Evolutionary conservation across 345 rosid species (phyloP), one percentile per base, ranked within the genome.

Genomic region (Eucalyptus sideroxylon): DNA sequence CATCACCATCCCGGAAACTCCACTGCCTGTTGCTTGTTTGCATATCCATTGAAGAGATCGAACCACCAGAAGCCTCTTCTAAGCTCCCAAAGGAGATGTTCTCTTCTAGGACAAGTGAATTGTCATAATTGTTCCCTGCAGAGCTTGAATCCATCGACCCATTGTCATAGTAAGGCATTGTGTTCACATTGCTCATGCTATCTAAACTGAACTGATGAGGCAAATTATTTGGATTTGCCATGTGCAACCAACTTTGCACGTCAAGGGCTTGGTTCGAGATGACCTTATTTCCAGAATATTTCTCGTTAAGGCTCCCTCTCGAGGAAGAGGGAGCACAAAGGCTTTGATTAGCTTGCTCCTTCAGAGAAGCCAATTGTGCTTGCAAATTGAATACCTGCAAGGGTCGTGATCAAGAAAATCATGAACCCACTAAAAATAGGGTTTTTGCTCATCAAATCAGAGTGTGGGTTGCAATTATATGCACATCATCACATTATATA

Each of bases 311-410:
- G 82, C 42, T 83, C 40, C 26, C 65, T 50, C 81, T 88, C n/a
- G 86, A 16, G 77, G 55, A 83, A 17, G 83, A 59, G 50, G 85
- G 50, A 49, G 44, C 34, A 69, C 82, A 72, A 72, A 77, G 85
- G 85, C 89, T 93, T 91, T 96, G 97, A 86, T 94, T 92, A 65
- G 97, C 96, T 91, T 95, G 97, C 89, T 98, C 97, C 93, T 95
- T 96, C 65, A 97, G 95, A 91, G 93, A 95, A 92, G 97, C 96
- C 86, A 97, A 96, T 50, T 97, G 97, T 88, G 97, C 93, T 88
- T 96, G 99, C 88, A 97, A 94, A 95, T 93, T 96, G 89, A 95
- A 96, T 91, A 97, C 98, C 99, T 96, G 91, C 65, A 94, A 88
- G 89, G 86, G 88, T 86, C 82, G 85, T 40, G 15, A 77, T 40